Evolutionary conservation across 176 grass and related monocot species (phyloP), one percentile per base, ranked within the genome.

Genomic region (Bonia amplexicaulis): DNA sequence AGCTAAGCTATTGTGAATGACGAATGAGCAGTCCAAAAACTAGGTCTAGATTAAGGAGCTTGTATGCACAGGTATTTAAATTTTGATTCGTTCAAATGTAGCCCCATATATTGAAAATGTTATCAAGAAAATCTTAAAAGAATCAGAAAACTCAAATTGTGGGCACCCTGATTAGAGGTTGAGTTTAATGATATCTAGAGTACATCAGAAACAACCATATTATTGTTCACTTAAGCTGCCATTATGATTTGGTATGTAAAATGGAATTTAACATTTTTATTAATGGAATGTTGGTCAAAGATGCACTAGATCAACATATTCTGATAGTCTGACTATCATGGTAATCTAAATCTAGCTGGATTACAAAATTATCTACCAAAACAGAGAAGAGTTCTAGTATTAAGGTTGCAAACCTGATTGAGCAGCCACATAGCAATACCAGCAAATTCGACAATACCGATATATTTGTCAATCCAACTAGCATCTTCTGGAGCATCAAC

Each of bases 401-500:
- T 48, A 58, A 71, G 69, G 23, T 86, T 83, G 77, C 66, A 31
- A 81, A 98, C 96, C 96, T 98, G 96, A 90, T 91, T 82, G 64
- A 98, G 91, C 65, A 98, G 81, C 96, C 96, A 98, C 86, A 98
- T 91, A 6, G 93, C 85, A 90, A 98, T 87, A 71, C 93, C 96
- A 66, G 89, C 87, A 76, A 98, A 98, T 73, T 98, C 96, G 40
- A 98, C 87, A 80, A 98, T 95, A 29, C 93, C 91, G 17, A 98
- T 95, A 73, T 98, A 98, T 84, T 89, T 92, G 76, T 98, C 96
- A 74, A 98, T 95, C 96, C 96, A 98, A 80, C 83, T 98, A 62
- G 93, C 93, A 79, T 98, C 93, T 85, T 95, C 91, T 47, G 93
- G 91, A 62, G 93, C 93, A 82, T 95, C 86, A 9, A 95, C 91